Conservation (phyloP, 768 basidiomycete genomes). For the Punctularia strigosozonata region DNA sequence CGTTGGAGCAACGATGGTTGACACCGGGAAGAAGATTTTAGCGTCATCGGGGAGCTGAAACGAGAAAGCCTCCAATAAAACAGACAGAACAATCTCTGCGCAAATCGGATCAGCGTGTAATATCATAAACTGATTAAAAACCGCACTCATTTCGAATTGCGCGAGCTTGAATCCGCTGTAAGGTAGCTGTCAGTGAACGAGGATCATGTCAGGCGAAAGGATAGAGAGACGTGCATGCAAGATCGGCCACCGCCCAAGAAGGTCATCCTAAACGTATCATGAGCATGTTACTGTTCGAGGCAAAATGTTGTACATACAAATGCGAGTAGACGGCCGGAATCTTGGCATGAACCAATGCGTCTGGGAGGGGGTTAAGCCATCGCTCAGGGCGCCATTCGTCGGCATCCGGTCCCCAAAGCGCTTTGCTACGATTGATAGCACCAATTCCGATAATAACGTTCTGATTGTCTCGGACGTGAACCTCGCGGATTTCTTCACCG, state of each 20-base stretch:
- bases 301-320: background rate
- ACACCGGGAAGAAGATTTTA: no score
- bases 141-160: conserved; percentile 9
- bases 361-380: conserved; percentile 5
- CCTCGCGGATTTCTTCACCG: background rate
- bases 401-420: conserved; percentile 9
- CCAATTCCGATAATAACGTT: conserved; percentile 4
- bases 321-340: conserved; percentile 8
- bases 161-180: conserved; percentile 9
- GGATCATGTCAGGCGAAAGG: no score
- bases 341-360: background rate
- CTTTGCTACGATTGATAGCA: conserved; percentile 3
- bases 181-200: no score
- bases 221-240: conserved; percentile 5
- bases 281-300: no score
- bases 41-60: no score
- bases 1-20: no score
- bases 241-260: conserved; percentile 8
- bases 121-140: no score
- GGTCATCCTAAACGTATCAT: conserved; percentile 9
- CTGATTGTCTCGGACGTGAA: conserved; percentile 3
- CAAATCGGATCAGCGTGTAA: background rate
- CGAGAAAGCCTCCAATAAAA: conserved; percentile 22
- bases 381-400: conserved; percentile 10
- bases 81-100: conserved; percentile 29